Evolutionary conservation across 2,329 filamentous ascomycete genomes (phyloP), one percentile per base, ranked within the genome.

Genomic region (Diplodia scrobiculata): DNA sequence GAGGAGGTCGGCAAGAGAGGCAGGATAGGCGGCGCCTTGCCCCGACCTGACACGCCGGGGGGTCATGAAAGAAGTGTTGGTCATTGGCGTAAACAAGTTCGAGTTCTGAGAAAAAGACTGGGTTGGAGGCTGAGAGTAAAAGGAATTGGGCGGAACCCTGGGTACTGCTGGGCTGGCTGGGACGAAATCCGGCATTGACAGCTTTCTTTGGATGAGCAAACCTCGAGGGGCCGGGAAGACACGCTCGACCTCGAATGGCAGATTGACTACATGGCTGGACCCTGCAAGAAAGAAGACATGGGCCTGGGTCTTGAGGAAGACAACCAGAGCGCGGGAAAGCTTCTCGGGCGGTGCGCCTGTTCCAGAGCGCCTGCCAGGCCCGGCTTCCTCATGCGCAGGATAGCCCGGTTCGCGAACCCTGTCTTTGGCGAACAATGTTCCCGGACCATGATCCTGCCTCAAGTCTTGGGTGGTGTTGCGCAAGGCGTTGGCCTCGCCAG

Each of bases 211-310:
- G 66, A 99, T 86, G 21, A 99, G 84, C 59, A 98, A 84, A 29
- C 95, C 95, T 36, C 87, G 84, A 5, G 92, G 90, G 13, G 91
- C 91, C 41, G 94, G 87, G 76, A 93, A 91, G 34, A 91, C 92
- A 63, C 87, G 87, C 74, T 97, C 92, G 50, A 97, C 90, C 78
- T 98, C 93, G 74, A 99, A 99, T 1, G 94, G 94, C 73, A 99
- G 87, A 75, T 97, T 92, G 55, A 98, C 84, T 67, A 97, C 87
- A 83, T 99, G 91, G 74, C 87, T 95, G 38, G 91, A 89, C 21
- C 94, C 94, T 1, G 90, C 87, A 45, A 98, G 84, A 75, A 96
- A 97, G 81, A 93, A 96, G 70, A 99, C 87, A 75, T 98, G 94
- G 25, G 91, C 92, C 74, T 98, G 94, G 0, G 91, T 93, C 78